Evolutionary conservation across 116 monocot species (phyloP), one percentile per base, ranked within the genome.

Genomic region (Papilionanthe hybrid): DNA sequence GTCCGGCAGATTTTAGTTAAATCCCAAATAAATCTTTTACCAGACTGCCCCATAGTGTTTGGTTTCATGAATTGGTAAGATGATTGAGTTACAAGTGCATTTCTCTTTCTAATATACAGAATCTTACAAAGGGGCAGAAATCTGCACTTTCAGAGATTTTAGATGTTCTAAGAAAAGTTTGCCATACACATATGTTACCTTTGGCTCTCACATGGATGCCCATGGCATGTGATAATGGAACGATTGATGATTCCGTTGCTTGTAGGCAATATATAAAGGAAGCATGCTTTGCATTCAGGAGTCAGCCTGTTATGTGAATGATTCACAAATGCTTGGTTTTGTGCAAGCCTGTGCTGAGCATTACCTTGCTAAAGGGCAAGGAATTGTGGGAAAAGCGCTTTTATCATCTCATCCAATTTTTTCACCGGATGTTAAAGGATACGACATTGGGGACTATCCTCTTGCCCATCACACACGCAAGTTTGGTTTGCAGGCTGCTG

Each of bases 141-240:
- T 84, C 81, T 53, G 95, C 90, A 10, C 83, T 91, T 8, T 44
- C 82, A 11, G 98, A 99, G 88, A 99, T 99, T 75, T 57, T 86
- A 47, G 93, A 93, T 84, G 90, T 99, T 72, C 80, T 93, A 48
- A 87, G 91, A 86, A 83, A 90, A 55, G 82, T 90, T 76, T 99
- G 98, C 55, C 87, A 93, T 79, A 88, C 91, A 53, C 93, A 94
- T 72, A 93, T 89, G 88, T 78, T 99, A 57, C 98, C 98, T 42
- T 76, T 99, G 55, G 98, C 95, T 67, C 87, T 99, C 42, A 95
- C 98, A 19, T 95, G 98, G 98, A 42, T 89, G 44, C 94, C 96
- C 27, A 82, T 55, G 37, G 77, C 55, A 72, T 82, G 45, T 75
- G 75, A 44, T 73, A 7, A n/a, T 41, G 79, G 7, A 8, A 37